A percentile compares a stretch with the other conserved stretches of the same genome.
These are phyloP conservation scores for Podospora pseudopauciseta DNA, from an alignment of 495 filamentous ascomycete genomes.

Conservation along the genomic window DNA sequence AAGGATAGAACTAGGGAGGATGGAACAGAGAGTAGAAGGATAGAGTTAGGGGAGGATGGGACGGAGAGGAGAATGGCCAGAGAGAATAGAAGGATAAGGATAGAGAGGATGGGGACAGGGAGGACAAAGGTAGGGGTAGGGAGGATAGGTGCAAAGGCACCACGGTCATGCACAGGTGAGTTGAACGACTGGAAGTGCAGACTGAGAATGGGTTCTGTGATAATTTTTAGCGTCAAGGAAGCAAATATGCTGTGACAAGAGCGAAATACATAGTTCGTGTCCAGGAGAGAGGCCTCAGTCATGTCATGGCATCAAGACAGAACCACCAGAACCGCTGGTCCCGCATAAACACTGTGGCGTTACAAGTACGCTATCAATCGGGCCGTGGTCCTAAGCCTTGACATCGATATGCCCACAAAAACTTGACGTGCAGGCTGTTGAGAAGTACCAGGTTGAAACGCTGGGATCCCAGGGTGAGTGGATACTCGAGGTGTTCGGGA, in stretches of 20 bases:
- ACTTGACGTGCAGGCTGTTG: background rate
- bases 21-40: too few species aligned
- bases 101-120: too few species aligned
- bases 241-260: background rate
- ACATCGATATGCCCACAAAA: background rate
- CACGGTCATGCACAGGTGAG: too few species aligned
- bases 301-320: background rate
- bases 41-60: too few species aligned
- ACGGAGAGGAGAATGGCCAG: too few species aligned
- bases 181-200: background rate
- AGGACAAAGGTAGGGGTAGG: too few species aligned
- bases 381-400: background rate
- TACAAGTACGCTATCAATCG: background rate
- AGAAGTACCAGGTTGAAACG: background rate
- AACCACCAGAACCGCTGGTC: background rate
- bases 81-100: too few species aligned
- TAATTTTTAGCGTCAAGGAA: background rate
- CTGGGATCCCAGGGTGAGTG: background rate
- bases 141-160: too few species aligned
- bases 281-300: background rate
- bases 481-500: background rate
- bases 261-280: background rate
- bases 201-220: background rate
- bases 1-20: too few species aligned
- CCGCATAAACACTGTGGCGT: background rate